Percentiles rank a stretch among this genome's conserved stretches.
Conservation (phyloP, 768 basidiomycete species). For the Podaxis sp. region DNA sequence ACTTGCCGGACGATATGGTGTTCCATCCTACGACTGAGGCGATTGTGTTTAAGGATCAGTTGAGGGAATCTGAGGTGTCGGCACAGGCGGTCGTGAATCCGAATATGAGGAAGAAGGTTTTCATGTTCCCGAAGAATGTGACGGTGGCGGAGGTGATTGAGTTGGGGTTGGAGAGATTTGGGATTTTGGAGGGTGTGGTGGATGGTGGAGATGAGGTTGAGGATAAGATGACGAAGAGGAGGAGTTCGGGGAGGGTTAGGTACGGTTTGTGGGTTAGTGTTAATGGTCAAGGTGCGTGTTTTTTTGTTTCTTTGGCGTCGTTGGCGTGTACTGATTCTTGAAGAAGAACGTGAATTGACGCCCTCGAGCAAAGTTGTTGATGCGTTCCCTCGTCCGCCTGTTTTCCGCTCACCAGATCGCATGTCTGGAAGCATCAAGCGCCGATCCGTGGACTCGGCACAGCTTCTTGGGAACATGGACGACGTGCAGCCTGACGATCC, state of each 20-base stretch:
- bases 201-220: conserved; percentile 98
- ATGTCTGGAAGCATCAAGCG: conserved; percentile 68
- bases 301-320: conserved; percentile 6
- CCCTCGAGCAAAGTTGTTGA: conserved; percentile 86
- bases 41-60: conserved; percentile 81
- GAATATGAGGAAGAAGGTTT: conserved; percentile 72
- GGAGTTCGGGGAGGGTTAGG: conserved; percentile 75
- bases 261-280: conserved; percentile 73
- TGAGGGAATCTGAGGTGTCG: conserved; percentile 52
- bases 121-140: conserved; percentile 91
- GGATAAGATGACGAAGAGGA: conserved; percentile 82
- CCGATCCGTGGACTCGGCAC: conserved; percentile 81
- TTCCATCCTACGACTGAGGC: conserved; percentile 94
- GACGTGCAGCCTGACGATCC: conserved; percentile 87
- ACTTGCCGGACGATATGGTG: conserved; percentile 91
- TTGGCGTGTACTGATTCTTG: conserved; percentile 14
- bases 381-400: conserved; percentile 73
- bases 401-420: conserved; percentile 45
- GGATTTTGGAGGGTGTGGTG: conserved; percentile 95
- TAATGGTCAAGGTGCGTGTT: conserved; percentile 61
- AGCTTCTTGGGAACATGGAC: conserved; percentile 65
- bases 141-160: conserved; percentile 98
- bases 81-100: conserved; percentile 57
- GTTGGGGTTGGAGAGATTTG: conserved; percentile 87
- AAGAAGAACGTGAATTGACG: conserved; percentile 70